phyloP scores from a whole-genome alignment of 768 basidiomycete species.

The Podaxis sp. region DNA sequence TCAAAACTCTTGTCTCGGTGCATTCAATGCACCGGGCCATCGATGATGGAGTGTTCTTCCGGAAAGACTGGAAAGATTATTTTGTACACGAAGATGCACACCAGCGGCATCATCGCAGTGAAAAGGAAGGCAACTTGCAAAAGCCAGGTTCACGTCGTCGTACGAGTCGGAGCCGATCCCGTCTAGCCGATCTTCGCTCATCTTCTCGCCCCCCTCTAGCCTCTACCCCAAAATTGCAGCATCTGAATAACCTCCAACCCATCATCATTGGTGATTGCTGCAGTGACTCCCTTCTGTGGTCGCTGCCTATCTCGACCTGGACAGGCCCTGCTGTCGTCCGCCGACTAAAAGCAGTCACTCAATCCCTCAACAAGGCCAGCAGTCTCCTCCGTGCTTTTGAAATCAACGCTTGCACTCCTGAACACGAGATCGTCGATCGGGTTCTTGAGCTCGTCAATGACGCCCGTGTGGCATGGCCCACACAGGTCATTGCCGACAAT shows the following conservation, averaged over 20 bases:
- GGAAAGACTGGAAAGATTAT: slow-evolving; percentile 53
- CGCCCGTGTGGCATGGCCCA: slow-evolving; percentile 74
- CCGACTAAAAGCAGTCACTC: slow-evolving; percentile 72
- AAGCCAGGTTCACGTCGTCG: not conserved
- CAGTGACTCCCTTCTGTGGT: slow-evolving; percentile 65
- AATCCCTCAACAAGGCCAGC: slow-evolving; percentile 61
- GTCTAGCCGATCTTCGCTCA: slow-evolving; percentile 15
- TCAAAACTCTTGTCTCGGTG: slow-evolving; percentile 54
- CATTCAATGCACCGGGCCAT: slow-evolving; percentile 52
- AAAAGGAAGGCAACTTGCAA: slow-evolving; percentile 3
- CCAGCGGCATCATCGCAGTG: slow-evolving; percentile 6
- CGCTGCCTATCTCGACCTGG: slow-evolving; percentile 60
- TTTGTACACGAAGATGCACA: slow-evolving; percentile 34
- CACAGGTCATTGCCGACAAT: slow-evolving; percentile 57
- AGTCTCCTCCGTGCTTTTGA: slow-evolving; percentile 69
- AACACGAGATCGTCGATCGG: slow-evolving; percentile 65
- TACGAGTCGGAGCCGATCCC: slow-evolving; percentile 21
- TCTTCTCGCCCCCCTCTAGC: slow-evolving; percentile 13
- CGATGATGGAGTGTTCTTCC: slow-evolving; percentile 72
- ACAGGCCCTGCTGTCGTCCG: slow-evolving; percentile 57
- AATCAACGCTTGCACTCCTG: slow-evolving; percentile 56
- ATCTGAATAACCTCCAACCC: slow-evolving; percentile 49
- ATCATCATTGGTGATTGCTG: slow-evolving; percentile 75
- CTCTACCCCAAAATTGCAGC: slow-evolving; percentile 16
- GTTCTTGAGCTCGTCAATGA: slow-evolving; percentile 77